Evolutionary conservation across 345 rosid genomes (phyloP), one percentile per base, ranked within the genome.

Genomic region (Brassica cretica): DNA sequence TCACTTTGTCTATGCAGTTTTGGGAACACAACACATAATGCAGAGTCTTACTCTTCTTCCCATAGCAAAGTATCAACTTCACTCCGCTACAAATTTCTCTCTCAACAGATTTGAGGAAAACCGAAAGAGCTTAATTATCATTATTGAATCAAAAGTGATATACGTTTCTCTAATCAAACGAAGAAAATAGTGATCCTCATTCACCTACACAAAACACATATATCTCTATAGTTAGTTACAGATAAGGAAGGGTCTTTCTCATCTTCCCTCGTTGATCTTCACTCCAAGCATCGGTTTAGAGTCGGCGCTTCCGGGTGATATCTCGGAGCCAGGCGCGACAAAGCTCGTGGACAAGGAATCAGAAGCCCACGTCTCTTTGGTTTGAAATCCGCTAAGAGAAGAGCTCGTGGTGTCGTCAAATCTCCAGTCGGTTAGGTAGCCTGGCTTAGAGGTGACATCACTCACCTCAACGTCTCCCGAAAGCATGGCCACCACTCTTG

Each of bases 401-500:
- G 86, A 80, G 80, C 6, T 73, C 14, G 80, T 78, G 6, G 51
- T 61, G 61, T 86, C 91, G 29, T 79, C 82, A 29, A 79, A 87
- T 74, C 73, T 85, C 89, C 89, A 86, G 59, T 77, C 87, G 11
- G 87, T 77, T 74, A 89, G 71, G 85, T 88, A 85, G 21, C 85
- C 86, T n/a, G 91, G 90, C 79, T 76, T 84, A 1, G 74, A 39
- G 35, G 84, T 76, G 27, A 75, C 84, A 19, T 68, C 66, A 44
- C 76, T 77, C 32, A 90, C 89, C 78, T 88, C 92, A 11, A 74
- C 64, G 75, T 92, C 96, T 71, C 92, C 91, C 0, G 84, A 82
- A 6, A 93, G 76, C 97, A 93, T 89, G 24, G 87, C 88, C 19
- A 89, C 83, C 2, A 87, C 90, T 6, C 89, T 74, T 2, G 96